Conservation (phyloP, 345 rosid species). For the Acer negundo region DNA sequence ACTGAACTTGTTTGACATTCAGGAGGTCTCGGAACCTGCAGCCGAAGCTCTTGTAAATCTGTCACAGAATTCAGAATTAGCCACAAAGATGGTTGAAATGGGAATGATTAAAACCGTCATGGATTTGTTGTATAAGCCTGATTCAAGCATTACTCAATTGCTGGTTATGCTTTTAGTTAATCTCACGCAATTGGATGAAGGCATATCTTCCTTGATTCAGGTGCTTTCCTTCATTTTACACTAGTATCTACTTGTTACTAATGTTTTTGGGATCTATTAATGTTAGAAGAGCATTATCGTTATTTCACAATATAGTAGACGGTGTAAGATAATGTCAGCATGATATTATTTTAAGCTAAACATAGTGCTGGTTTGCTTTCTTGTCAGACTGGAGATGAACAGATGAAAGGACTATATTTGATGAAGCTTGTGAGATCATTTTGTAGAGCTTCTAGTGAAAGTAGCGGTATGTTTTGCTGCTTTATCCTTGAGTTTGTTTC, state of each 20-base stretch:
- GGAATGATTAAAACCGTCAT: slow-evolving; percentile 63
- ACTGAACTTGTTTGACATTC: slow-evolving; percentile 20
- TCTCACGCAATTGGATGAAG: slow-evolving; percentile 79
- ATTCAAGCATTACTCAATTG: slow-evolving; percentile 50
- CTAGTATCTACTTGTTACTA: neutral
- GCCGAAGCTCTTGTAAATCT: slow-evolving; percentile 90
- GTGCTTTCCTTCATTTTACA: slow-evolving; percentile 34
- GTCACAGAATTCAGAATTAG: slow-evolving; percentile 67
- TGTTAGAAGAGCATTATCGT: slow-evolving; percentile 1
- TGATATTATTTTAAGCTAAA: neutral
- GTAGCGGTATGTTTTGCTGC: slow-evolving; percentile 41
- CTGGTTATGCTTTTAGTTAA: slow-evolving; percentile 92
- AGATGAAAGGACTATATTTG: slow-evolving; percentile 67
- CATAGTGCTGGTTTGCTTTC: slow-evolving; percentile 4
- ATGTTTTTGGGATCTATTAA: neutral
- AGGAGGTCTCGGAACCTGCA: slow-evolving; percentile 90
- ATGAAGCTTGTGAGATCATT: slow-evolving; percentile 96
- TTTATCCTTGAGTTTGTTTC: slow-evolving; percentile 15
- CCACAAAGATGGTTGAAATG: slow-evolving; percentile 64
- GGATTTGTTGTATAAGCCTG: slow-evolving; percentile 76
- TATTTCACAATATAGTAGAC: neutral
- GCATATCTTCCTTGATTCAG: slow-evolving; percentile 86
- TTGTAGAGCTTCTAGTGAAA: slow-evolving; percentile 65
- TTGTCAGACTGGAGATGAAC: slow-evolving; percentile 70
- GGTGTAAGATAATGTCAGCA: neutral